Percentiles rank a stretch among this genome's conserved stretches.
These are phyloP conservation scores for Globisporangium echinulatum DNA, from an alignment of 352 stramenopile species.

Conservation along the genomic window DNA sequence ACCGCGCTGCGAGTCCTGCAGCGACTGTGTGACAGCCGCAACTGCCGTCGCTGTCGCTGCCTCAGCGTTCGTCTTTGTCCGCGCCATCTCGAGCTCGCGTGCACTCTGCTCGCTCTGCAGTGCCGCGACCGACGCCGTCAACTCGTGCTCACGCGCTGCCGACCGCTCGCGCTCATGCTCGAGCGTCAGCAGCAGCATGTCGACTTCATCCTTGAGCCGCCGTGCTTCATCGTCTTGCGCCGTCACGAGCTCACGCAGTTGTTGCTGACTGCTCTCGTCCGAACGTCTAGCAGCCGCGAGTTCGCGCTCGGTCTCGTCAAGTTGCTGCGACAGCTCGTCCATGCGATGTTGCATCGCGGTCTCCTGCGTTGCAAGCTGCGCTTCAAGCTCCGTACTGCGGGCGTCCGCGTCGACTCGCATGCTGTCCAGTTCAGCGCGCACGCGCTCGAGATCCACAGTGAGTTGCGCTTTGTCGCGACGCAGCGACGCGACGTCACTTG, in stretches of 20 bases:
- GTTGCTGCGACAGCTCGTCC: conserved; percentile 16
- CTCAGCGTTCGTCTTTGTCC: conserved; percentile 14
- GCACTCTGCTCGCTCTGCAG: conserved; percentile 29
- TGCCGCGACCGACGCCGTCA: conserved; percentile 25
- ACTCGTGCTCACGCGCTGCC: conserved; percentile 30
- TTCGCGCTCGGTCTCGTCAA: conserved; percentile 24
- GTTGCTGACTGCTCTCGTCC: conserved; percentile 22
- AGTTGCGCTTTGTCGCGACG: conserved; percentile 28
- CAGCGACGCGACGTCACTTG: conserved; percentile 26
- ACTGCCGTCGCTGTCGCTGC: conserved; percentile 23
- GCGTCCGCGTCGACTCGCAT: conserved; percentile 1
- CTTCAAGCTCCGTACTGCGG: conserved; percentile 12
- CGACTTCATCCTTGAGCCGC: conserved; percentile 30
- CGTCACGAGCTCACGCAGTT: conserved; percentile 34
- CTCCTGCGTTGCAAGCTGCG: conserved; percentile 20
- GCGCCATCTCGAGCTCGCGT: conserved; percentile 25
- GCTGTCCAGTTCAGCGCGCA: conserved; percentile 5
- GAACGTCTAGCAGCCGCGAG: conserved; percentile 2
- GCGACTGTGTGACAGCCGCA: conserved; percentile 19
- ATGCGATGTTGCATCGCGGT: conserved; percentile 20
- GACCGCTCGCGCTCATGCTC: conserved; percentile 41
- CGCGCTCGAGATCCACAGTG: conserved; percentile 27
- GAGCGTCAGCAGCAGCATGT: conserved; percentile 32
- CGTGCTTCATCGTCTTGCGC: conserved; percentile 39
- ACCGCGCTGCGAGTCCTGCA: conserved; percentile 33